Conservation (phyloP, 371 early-diverging fungal genomes). For the Dichotomocladium elegans region DNA sequence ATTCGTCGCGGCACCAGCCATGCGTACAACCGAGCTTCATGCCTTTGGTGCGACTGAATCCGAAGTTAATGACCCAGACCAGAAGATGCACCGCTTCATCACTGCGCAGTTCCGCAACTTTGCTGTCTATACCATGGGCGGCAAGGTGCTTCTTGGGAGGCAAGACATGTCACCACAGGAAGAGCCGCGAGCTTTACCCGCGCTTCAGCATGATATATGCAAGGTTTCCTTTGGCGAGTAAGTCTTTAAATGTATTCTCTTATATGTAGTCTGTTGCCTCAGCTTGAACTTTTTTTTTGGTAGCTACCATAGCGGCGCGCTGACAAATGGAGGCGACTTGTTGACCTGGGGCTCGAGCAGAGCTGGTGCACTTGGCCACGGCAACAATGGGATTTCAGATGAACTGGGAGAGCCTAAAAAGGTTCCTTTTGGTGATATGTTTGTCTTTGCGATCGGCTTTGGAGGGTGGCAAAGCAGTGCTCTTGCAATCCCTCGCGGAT, state of each 20-base stretch:
- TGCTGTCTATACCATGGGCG: constrained; percentile 18
- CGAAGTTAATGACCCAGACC: constrained; percentile 3
- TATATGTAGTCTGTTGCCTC: not conserved
- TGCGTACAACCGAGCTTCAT: constrained; percentile 2
- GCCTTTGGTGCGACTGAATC: constrained; percentile 6
- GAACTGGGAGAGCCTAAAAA: not conserved
- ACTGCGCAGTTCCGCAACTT: constrained; percentile 15
- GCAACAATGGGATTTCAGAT: not conserved
- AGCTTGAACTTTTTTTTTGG: constrained; percentile 6
- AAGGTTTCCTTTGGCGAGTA: constrained; percentile 32
- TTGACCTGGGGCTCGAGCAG: constrained; percentile 40
- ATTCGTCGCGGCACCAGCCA: constrained; percentile 1
- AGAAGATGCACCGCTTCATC: constrained; percentile 11
- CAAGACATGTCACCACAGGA: not conserved
- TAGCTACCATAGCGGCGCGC: constrained; percentile 42
- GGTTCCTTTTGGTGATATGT: constrained; percentile 9
- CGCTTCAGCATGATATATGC: constrained; percentile 13
- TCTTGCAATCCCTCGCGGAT: constrained; percentile 20
- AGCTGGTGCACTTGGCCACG: constrained; percentile 40
- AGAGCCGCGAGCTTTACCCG: constrained; percentile 1
- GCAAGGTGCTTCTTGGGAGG: constrained; percentile 10
- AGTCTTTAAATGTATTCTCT: not conserved
- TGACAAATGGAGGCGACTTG: constrained; percentile 35
- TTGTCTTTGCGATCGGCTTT: constrained; percentile 23
- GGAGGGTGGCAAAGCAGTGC: constrained; percentile 25